Base-by-base conservation (phyloP, 371 early-diverging fungal genomes). In the Circinella umbellata region DNA sequence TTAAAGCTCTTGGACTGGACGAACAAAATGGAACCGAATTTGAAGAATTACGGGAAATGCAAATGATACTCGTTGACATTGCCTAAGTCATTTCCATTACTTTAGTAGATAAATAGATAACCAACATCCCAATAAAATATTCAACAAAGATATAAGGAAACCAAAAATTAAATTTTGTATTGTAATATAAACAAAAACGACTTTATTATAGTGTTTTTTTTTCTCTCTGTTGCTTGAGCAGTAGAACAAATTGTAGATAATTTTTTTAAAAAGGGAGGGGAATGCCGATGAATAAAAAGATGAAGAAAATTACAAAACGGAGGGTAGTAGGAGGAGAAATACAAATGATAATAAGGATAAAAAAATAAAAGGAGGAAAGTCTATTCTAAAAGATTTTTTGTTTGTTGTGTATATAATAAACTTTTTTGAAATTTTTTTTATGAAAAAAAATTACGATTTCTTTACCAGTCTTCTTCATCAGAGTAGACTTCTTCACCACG, bases 401-500 rank as follows among this genome's bases (percentile, higher is more conserved):
- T 18, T 17, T 61, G 46, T 61, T 18, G 46, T 61, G 46, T 61
- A 61, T 61, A 61, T 38, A 38, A 46, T 37, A 61, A 46, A 46
- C 39, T 39, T 46, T 36, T 39, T 61, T 61, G 20, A 20, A 48
- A 27, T 57, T 11, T 57, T 66, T 53, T 20, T 51, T 13, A 36
- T 1, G 2, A 27, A 27, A 27, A 27, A 27, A 27, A 27, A 27
- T 27, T 1, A 27, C 27, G 27, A 27, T 27, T 27, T 67, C 60
- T 68, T 77, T 81, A 81, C 66, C 77, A 75, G 20, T 84, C 84
- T 48, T 84, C 84, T 64, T 84, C 84, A 67, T 81, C 79, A 42
- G 81, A 78, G 74, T 68, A 81, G 51, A 84, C 85, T 70, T 85
- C 85, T 70, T 85, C 85, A 76, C 85, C 85, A 71, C 85, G 85